phyloP scores from a whole-genome alignment of 495 filamentous ascomycete species.

The Penicillium diatomitis region DNA sequence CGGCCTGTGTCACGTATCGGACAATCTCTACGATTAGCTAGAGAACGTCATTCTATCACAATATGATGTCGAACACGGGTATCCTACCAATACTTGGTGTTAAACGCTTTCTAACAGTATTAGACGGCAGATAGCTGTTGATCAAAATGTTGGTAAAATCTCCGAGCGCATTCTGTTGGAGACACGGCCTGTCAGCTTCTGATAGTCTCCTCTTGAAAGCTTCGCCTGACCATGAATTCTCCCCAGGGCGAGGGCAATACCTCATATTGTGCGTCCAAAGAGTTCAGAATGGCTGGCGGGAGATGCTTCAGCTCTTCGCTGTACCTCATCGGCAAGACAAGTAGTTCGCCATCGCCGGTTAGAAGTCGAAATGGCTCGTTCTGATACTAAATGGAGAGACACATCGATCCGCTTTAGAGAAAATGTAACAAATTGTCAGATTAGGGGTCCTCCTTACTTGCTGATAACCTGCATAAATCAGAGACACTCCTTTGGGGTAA shows the following conservation, averaged over 20 bases:
- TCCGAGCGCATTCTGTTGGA: constrained; percentile 19
- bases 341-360: constrained; percentile 26
- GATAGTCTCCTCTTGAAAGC: no score
- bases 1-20: constrained; percentile 6
- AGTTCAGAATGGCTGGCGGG: constrained; percentile 13
- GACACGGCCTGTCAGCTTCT: background rate
- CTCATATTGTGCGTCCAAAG: constrained; percentile 21
- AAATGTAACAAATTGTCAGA: no score
- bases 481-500: constrained; percentile 10
- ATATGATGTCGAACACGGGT: background rate
- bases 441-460: constrained; percentile 6
- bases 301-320: constrained; percentile 17
- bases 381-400: constrained; percentile 13
- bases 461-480: constrained; percentile 21
- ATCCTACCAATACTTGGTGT: constrained; percentile 17
- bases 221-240: no score
- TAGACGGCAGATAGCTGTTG: constrained; percentile 16
- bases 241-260: constrained; percentile 4
- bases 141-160: constrained; percentile 23
- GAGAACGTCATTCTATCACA: background rate
- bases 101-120: constrained; percentile 18
- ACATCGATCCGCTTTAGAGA: no score
- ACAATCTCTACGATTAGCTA: background rate
- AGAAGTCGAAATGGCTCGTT: constrained; percentile 21
- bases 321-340: constrained; percentile 24